A percentile compares a stretch with the other conserved stretches of the same genome.
Conservation (phyloP, 768 basidiomycete genomes). For the Boletus subparvulus region DNA sequence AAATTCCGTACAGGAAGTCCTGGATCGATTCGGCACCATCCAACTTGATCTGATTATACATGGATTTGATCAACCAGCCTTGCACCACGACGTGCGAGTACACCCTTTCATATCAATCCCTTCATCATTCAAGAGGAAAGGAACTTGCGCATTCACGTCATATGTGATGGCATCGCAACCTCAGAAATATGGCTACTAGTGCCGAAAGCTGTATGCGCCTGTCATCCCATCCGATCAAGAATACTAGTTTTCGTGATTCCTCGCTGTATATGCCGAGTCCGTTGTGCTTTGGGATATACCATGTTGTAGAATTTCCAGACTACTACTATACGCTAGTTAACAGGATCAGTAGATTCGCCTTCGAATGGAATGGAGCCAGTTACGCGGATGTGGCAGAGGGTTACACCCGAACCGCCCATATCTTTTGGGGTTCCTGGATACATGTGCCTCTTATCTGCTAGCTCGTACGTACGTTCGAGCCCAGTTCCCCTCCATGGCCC, state of each 20-base stretch:
- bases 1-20: conserved; percentile 15
- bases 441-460: conserved; percentile 19
- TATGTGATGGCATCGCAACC: background rate
- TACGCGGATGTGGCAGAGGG: conserved; percentile 17
- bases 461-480: conserved; percentile 16
- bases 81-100: background rate
- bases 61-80: background rate
- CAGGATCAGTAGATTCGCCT: background rate
- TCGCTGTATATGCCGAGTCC: background rate
- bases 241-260: background rate
- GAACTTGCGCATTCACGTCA: background rate
- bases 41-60: conserved; percentile 2
- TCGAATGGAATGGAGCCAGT: background rate
- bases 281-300: background rate
- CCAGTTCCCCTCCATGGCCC: conserved; percentile 10
- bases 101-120: background rate
- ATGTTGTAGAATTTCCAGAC: conserved; percentile 3
- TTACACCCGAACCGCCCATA: background rate
- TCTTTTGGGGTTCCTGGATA: conserved; percentile 17
- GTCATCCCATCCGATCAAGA: background rate
- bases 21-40: background rate
- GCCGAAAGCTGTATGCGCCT: background rate
- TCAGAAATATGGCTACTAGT: background rate
- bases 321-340: background rate
- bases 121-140: background rate